These are phyloP conservation scores for Monosporascus sp. DNA, from an alignment of 2,329 filamentous ascomycete species.

Conservation along the genomic window DNA sequence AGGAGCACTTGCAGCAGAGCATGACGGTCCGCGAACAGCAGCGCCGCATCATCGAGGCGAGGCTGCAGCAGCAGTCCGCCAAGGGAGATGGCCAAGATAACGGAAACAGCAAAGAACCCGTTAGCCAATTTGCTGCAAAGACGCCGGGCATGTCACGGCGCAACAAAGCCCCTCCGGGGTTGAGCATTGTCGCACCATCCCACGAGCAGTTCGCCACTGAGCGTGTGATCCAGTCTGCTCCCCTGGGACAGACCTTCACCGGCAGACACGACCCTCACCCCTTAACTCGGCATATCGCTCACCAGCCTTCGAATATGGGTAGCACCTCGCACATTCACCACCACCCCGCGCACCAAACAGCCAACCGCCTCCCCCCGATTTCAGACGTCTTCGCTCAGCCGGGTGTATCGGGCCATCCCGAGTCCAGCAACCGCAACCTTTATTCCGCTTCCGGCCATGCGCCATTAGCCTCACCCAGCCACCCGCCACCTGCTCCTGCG, in stretches of 20 bases:
- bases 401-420: conserved; percentile 58
- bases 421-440: conserved; percentile 44
- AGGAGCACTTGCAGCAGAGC: conserved; percentile 90
- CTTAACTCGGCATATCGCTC: conserved; percentile 69
- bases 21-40: conserved; percentile 92
- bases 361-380: conserved; percentile 88
- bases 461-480: conserved; percentile 72
- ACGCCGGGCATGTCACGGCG: conserved; percentile 67
- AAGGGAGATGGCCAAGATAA: conserved; percentile 62
- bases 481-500: conserved; percentile 49
- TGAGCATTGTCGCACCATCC: conserved; percentile 92
- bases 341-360: conserved; percentile 79
- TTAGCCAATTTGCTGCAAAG: conserved; percentile 53
- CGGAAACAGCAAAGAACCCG: conserved; percentile 46
- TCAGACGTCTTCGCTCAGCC: conserved; percentile 85
- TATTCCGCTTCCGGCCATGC: conserved; percentile 60
- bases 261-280: conserved; percentile 77
- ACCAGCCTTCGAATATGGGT: conserved; percentile 76
- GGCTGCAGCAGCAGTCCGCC: conserved; percentile 82
- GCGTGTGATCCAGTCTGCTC: conserved; percentile 93
- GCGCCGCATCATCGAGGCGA: conserved; percentile 86
- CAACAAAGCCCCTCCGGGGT: conserved; percentile 77
- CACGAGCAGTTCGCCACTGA: conserved; percentile 90
- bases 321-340: conserved; percentile 89
- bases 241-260: conserved; percentile 91